Base-by-base conservation (phyloP, 306 rosid species). In the Trichosanthes cucumerina region DNA sequence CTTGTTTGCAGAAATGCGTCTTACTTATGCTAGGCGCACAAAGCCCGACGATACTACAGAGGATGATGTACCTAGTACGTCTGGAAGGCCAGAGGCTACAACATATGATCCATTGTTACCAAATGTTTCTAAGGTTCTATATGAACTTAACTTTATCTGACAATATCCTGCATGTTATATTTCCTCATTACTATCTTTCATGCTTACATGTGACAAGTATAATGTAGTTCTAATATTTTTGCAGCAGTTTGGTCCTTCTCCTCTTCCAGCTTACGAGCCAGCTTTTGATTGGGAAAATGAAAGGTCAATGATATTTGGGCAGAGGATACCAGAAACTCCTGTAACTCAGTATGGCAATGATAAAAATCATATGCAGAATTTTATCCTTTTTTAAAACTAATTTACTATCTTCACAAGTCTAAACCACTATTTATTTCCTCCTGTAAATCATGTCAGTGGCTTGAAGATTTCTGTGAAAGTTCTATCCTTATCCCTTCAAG, bases 281-380 rank as follows among this genome's bases (percentile, higher is more conserved):
- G 99, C 97, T 16, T 95, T 91, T 90, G 99, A 95, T 84, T 95
- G 99, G 99, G 99, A 95, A 86, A 91, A 92, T 79, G 99, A 95
- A 90, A 90, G 99, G 85, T 91, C 91, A 4, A 81, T 90, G 92
- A 95, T 91, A 88, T 93, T 91, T 87, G 97, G 99, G 34, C 99
- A 95, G 90, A 89, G 99, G 88, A 87, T 86, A 74, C 92, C 92
- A 1, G 99, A 95, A 87, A 82, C 91, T 84, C 99, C 99, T 59
- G 76, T 88, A 75, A 84, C 96, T 64, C 97, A 92, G 99, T 95
- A 95, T 79, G 90, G 36, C 66, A 78, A 6, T 76, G 14, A 52
- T 58, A 36, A 9, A 63, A 77, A 36, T 58, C 11, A 39, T 76
- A 34, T 57, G 14, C 38, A 56, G 79, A 76, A 47, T 46, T 49